Evolutionary conservation across 2,329 filamentous ascomycete species (phyloP).

Genomic region (Exophiala lecanii-corni): DNA sequence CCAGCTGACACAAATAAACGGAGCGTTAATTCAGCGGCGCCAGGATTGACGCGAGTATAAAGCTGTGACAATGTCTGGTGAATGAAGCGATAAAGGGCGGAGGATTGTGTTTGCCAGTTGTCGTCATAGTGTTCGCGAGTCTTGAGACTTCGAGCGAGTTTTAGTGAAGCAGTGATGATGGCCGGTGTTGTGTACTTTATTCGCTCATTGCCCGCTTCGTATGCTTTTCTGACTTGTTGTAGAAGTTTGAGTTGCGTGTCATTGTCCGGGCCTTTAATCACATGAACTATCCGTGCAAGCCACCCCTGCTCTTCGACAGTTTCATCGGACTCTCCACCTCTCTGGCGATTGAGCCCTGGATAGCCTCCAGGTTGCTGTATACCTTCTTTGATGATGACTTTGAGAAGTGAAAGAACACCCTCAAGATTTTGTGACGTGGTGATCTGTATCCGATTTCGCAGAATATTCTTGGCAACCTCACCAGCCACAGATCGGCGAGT

Average conservation of each 20-base stretch:
- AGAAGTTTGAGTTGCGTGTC: constrained; percentile 87
- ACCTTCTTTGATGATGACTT: constrained; percentile 90
- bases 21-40: constrained; percentile 80
- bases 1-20: constrained; percentile 88
- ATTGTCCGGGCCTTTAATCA: constrained; percentile 78
- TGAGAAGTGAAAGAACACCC: constrained; percentile 80
- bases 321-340: constrained; percentile 85
- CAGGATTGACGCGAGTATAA: constrained; percentile 77
- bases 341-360: constrained; percentile 68
- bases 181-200: constrained; percentile 95
- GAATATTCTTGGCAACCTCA: constrained; percentile 76
- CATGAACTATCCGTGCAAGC: constrained; percentile 86
- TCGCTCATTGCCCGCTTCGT: constrained; percentile 85
- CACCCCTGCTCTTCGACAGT: constrained; percentile 97
- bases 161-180: constrained; percentile 82
- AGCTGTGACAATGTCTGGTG: constrained; percentile 81
- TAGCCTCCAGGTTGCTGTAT: constrained; percentile 80
- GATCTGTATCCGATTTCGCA: constrained; percentile 77
- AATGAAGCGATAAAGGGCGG: constrained; percentile 90
- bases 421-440: constrained; percentile 74
- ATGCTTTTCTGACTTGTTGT: constrained; percentile 81
- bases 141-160: constrained; percentile 85
- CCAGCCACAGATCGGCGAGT: constrained; percentile 87
- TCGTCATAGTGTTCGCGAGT: constrained; percentile 79
- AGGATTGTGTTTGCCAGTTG: constrained; percentile 68